These are phyloP conservation scores for Mortierella sp. DNA, from an alignment of 371 early-diverging fungal species.

Conservation along the genomic window DNA sequence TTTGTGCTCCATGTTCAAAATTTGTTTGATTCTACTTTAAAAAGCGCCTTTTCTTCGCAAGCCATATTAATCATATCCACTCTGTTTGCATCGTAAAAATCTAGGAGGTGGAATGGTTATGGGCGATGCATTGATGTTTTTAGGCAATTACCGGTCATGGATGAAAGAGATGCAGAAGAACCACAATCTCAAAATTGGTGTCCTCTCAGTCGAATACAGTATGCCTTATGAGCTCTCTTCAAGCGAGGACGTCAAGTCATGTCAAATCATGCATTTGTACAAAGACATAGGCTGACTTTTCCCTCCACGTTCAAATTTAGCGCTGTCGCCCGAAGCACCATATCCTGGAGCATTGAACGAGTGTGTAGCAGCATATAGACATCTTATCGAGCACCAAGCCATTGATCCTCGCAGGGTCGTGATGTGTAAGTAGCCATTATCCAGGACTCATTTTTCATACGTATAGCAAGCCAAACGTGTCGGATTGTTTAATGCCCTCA, in stretches of 20 bases:
- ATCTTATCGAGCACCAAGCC: conserved; percentile 52
- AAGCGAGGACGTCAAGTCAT: too few species aligned
- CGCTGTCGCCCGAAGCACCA: conserved; percentile 49
- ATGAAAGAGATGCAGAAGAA: conserved; percentile 59
- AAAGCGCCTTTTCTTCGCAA: not conserved
- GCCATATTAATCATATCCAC: not conserved
- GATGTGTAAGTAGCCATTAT: conserved; percentile 50
- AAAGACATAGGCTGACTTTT: too few species aligned
- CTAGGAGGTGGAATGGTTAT: conserved; percentile 52
- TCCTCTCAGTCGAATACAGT: conserved; percentile 68
- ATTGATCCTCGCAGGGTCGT: conserved; percentile 39
- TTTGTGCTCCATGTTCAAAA: too few species aligned
- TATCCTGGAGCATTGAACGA: conserved; percentile 63
- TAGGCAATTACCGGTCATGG: conserved; percentile 55
- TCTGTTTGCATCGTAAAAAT: not conserved
- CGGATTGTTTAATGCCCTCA: too few species aligned
- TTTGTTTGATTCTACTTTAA: conserved; percentile 21
- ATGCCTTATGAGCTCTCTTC: conserved; percentile 8
- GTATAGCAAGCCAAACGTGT: not conserved
- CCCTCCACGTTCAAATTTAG: conserved; percentile 22
- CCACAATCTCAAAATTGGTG: conserved; percentile 61
- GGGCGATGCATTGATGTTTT: conserved; percentile 50
- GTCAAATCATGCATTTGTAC: too few species aligned
- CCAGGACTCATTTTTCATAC: not conserved
- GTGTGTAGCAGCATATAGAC: conserved; percentile 59